Evolutionary conservation across 345 rosid genomes (phyloP).

Genomic region (Jatropha curcas): DNA sequence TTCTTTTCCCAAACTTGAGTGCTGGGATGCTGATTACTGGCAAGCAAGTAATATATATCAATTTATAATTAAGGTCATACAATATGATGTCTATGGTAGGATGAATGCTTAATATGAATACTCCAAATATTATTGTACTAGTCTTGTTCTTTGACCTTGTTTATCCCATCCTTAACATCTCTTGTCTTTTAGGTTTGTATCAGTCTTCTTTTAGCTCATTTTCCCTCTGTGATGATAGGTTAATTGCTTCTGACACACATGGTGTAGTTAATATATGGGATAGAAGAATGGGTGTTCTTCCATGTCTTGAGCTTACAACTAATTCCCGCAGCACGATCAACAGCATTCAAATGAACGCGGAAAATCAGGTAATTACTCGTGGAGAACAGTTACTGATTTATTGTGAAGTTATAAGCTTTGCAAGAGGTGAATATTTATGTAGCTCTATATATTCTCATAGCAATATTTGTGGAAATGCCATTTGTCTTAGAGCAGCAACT

Average conservation of each 20-base stretch:
- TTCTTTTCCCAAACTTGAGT: background rate
- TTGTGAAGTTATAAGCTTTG: background rate
- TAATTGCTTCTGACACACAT: slow-evolving; percentile 69
- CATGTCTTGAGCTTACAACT: slow-evolving; percentile 65
- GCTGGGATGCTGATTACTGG: background rate
- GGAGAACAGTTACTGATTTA: background rate
- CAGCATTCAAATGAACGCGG: slow-evolving; percentile 59
- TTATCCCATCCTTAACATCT: background rate
- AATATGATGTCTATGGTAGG: background rate
- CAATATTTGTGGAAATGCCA: background rate
- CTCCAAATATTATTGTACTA: background rate
- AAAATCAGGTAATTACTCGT: slow-evolving; percentile 63
- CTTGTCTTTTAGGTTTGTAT: background rate
- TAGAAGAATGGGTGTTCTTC: slow-evolving; percentile 60
- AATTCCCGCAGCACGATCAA: slow-evolving; percentile 47
- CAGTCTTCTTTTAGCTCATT: background rate
- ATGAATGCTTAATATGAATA: background rate
- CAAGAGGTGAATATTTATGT: background rate
- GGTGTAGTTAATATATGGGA: slow-evolving; percentile 84
- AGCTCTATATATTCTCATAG: background rate
- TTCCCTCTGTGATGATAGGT: slow-evolving; percentile 38
- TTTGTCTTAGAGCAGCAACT: background rate
- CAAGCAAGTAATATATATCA: background rate
- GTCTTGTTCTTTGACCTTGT: background rate
- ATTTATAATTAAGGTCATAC: background rate